Evolutionary conservation across 2,329 filamentous ascomycete genomes (phyloP).

Genomic region (Colletotrichum melonis): DNA sequence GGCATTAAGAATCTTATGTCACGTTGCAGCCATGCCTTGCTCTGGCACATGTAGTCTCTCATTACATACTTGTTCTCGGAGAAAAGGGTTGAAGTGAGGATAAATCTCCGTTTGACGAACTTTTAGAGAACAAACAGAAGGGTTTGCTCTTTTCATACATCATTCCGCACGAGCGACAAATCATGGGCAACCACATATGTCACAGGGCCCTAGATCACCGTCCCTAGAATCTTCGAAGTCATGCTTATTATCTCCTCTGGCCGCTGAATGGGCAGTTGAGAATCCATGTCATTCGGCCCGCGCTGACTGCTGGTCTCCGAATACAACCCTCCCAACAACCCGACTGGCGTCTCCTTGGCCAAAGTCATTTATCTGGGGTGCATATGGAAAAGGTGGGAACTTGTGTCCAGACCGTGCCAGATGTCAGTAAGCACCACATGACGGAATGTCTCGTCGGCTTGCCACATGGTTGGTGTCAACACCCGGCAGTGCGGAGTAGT

Average conservation of each 20-base stretch:
- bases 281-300: constrained; percentile 1
- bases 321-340: not conserved
- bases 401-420: not conserved
- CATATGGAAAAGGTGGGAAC: not conserved
- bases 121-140: not conserved
- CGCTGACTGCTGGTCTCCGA: not conserved
- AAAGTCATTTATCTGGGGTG: not conserved
- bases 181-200: not conserved
- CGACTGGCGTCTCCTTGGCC: not conserved
- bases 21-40: not conserved
- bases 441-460: not conserved
- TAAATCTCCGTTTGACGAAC: not conserved
- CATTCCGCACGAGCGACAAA: not conserved
- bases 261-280: not conserved
- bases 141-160: not conserved
- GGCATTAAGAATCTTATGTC: not conserved
- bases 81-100: not conserved
- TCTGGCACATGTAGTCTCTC: not conserved
- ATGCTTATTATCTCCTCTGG: not conserved
- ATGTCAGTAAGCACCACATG: not conserved
- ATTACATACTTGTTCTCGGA: not conserved
- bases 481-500: not conserved
- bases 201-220: not conserved
- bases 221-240: not conserved
- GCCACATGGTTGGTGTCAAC: not conserved